Base-by-base conservation (phyloP, 352 stramenopile species). In the Globisporangium abappressorium region DNA sequence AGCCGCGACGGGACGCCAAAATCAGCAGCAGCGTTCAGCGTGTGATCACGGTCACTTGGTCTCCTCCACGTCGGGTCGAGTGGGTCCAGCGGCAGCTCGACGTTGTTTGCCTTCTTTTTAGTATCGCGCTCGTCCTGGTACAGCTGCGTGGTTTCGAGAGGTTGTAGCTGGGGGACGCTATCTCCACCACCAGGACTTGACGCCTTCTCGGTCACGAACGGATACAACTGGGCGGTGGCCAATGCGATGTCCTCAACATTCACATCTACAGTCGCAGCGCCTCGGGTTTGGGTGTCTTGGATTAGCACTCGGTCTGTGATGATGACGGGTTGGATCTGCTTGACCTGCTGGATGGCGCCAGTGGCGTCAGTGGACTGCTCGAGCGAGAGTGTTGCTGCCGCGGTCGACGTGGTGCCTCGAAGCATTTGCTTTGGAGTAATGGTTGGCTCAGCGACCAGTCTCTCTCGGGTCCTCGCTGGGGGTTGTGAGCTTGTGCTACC, bases 281-380 rank as follows among this genome's bases (percentile, higher is more conserved):
- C 20, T 38, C 0, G 53, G 20, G 11, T 14, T 38, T 24, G 53
- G 14, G 14, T 38, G 26, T 58, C 53, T 36, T 58, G 55, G 6
- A 43, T 33, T 28, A 60, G 30, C 18, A 18, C 55, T n/a, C 55
- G 55, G 18, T 60, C 55, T 18, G 18, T 43, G 55, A 28, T 7
- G 54, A 59, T 12, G 28, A 18, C 28, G 7, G 18, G n/a, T 8
- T 54, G 47, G 5, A 54, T 28, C n/a, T 28, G 47, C 47, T 54
- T 22, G 0, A 15, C 20, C 55, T 60, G 55, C 3, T 26, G 26
- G 30, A 60, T n/a, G 26, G 55, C 30, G 30, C 55, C 55, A 20
- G 55, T 46, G 28, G 55, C 26, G 30, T 60, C 55, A 5, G 55
- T 60, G 55, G 55, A 26, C 55, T 60, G 55, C 55, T 60, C 55